These are phyloP conservation scores for Magnaporthiopsis incrustans DNA, from an alignment of 2,329 filamentous ascomycete species.

Conservation along the genomic window DNA sequence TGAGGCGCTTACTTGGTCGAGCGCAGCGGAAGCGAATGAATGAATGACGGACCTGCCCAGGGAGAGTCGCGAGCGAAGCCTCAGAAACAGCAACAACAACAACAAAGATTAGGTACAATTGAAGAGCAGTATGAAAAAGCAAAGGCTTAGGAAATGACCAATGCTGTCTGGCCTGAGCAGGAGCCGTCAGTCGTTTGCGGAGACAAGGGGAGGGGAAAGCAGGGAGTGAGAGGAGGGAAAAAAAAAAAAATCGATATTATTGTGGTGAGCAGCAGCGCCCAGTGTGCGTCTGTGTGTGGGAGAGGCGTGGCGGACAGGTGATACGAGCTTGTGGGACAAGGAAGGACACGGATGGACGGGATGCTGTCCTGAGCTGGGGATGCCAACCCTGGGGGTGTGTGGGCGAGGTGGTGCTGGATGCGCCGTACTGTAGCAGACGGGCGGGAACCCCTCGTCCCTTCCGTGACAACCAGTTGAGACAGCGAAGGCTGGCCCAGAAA, in stretches of 20 bases:
- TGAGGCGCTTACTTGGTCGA: no score
- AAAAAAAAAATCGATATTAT: not conserved
- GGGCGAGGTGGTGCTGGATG: no score
- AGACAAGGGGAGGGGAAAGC: not conserved
- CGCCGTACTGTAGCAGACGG: no score
- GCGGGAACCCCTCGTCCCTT: not conserved
- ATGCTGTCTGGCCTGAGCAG: no score
- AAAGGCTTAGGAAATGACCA: not conserved
- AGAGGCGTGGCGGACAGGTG: no score
- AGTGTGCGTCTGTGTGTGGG: no score
- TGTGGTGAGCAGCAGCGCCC: not conserved
- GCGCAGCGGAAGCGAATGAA: not conserved
- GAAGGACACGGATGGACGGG: no score
- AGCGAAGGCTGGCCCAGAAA: constrained; percentile 1
- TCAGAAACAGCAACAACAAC: not conserved
- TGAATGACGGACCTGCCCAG: not conserved
- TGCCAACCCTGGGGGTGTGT: no score
- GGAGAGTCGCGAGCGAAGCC: not conserved
- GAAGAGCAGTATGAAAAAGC: constrained; percentile 1
- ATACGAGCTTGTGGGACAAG: no score
- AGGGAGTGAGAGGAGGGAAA: not conserved
- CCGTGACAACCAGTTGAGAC: constrained; percentile 6
- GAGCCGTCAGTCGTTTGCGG: constrained; percentile 2
- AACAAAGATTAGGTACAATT: not conserved
- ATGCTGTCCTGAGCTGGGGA: no score